phyloP scores from a whole-genome alignment of 108 stramenopile species.

The Aurantiochytrium sp. region DNA sequence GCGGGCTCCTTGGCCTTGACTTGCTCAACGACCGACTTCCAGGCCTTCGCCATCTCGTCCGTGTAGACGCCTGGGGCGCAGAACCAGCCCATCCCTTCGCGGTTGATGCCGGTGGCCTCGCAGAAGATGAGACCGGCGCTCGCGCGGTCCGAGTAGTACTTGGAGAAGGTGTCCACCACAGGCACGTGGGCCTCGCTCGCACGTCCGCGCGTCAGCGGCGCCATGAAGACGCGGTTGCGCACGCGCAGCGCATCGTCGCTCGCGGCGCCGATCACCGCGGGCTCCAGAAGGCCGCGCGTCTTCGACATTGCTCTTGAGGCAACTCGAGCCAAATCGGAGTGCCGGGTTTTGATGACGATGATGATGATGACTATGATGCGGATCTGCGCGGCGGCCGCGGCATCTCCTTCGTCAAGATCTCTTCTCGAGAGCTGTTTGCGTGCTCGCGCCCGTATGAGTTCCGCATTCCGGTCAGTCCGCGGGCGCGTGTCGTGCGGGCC shows the following conservation, averaged over 20 bases:
- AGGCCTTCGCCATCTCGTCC: constrained; percentile 56
- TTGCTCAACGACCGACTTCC: constrained; percentile 59
- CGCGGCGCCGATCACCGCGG: neutral
- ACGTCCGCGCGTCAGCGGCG: constrained; percentile 62
- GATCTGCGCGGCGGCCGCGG: too few relatives aligned
- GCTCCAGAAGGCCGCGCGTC: neutral
- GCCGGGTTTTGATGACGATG: too few relatives aligned
- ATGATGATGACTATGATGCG: too few relatives aligned
- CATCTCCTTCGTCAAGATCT: too few relatives aligned
- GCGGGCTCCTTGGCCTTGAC: constrained; percentile 61
- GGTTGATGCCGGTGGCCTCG: constrained; percentile 58
- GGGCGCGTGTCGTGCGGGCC: too few relatives aligned
- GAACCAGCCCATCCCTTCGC: constrained; percentile 57
- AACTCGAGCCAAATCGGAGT: too few relatives aligned
- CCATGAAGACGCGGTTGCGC: constrained; percentile 57
- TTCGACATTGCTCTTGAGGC: too few relatives aligned
- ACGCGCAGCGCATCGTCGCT: neutral
- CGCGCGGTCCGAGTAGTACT: constrained; percentile 64
- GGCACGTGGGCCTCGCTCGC: constrained; percentile 49
- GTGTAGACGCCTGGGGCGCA: constrained; percentile 53
- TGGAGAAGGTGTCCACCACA: constrained; percentile 49
- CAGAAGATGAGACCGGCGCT: constrained; percentile 64
- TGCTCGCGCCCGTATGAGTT: too few relatives aligned
- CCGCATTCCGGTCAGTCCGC: too few relatives aligned
- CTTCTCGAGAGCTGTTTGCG: too few relatives aligned